Evolutionary conservation across 306 rosid genomes (phyloP), one percentile per base, ranked within the genome.

Genomic region (Astragalus membranaceus): DNA sequence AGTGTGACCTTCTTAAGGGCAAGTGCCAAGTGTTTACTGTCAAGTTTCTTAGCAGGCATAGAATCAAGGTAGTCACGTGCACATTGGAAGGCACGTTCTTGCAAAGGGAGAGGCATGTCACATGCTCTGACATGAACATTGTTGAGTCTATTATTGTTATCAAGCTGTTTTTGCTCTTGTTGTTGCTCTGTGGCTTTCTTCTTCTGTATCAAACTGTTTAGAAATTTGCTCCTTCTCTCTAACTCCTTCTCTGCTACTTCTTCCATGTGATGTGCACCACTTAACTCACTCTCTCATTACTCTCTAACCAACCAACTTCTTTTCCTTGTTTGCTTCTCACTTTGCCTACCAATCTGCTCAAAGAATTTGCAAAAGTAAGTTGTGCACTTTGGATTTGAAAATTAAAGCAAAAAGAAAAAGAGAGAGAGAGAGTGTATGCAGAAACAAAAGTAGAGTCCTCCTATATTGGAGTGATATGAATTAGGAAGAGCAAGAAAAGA

Each of bases 211-310:
- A 92, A 78, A 35, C 94, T 84, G 66, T 59, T 79, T 0, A 92
- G 85, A 65, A 92, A 92, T 91, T 82, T 92, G 82, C 91, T 89
- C 20, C 95, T 75, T 74, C 95, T 85, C 89, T 92, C 96, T 51
- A 92, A 75, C 86, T 92, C 96, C 76, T 83, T 77, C 72, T 85
- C 96, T 47, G 92, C 96, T 80, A 81, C 96, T 80, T 82, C 90
- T 23, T 92, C 92, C 97, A 92, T 88, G 57, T 53, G 59, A 6
- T 72, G 32, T 51, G 13, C 30, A n/a, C 43, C 32, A 5, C n/a
- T 33, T 20, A 8, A 1, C 43, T 81, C 47, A 67, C 69, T 58
- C 84, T 74, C 77, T 68, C 88, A 80, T 77, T 70, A 62, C 58
- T 83, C 65, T 42, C 69, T 36, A 30, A 17, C 30, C 2, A 58